Percentiles rank a stretch among this genome's conserved stretches.
Evolutionary conservation across 2,329 filamentous ascomycete genomes (phyloP).

Genomic region (Xylariales sp.): DNA sequence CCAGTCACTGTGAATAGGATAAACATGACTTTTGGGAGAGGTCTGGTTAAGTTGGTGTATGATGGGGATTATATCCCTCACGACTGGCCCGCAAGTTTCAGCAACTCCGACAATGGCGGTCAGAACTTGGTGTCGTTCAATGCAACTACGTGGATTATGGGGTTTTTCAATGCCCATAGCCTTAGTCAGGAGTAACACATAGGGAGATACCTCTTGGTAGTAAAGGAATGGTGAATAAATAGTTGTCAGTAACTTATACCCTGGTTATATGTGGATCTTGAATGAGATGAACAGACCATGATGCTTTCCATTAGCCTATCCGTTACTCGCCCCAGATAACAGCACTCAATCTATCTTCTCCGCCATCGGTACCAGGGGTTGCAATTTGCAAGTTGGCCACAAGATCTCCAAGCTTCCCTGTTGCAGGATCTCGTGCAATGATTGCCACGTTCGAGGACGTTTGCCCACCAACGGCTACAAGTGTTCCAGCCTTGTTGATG

Average conservation of each 20-base stretch:
- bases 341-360: conserved; percentile 12
- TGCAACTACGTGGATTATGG: conserved; percentile 7
- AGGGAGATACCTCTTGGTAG: no score
- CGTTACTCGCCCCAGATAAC: conserved; percentile 13
- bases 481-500: conserved; percentile 10
- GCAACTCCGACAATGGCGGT: neutral
- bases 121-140: conserved; percentile 4
- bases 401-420: conserved; percentile 8
- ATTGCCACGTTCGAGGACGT: conserved; percentile 11
- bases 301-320: no score
- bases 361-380: conserved; percentile 10
- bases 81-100: conserved; percentile 4
- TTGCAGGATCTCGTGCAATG: conserved; percentile 6
- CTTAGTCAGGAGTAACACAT: neutral
- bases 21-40: neutral
- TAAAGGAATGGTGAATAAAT: no score
- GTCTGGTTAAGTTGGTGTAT: conserved; percentile 4
- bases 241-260: no score
- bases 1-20: neutral
- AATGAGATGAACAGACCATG: no score
- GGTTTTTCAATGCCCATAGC: conserved; percentile 2
- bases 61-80: conserved; percentile 6
- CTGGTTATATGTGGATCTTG: no score
- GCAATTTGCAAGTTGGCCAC: conserved; percentile 11
- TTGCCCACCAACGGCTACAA: conserved; percentile 11